Percentiles rank a stretch among this genome's conserved stretches.
Evolutionary conservation across 306 rosid genomes (phyloP).

Genomic region (Quercus parvula): DNA sequence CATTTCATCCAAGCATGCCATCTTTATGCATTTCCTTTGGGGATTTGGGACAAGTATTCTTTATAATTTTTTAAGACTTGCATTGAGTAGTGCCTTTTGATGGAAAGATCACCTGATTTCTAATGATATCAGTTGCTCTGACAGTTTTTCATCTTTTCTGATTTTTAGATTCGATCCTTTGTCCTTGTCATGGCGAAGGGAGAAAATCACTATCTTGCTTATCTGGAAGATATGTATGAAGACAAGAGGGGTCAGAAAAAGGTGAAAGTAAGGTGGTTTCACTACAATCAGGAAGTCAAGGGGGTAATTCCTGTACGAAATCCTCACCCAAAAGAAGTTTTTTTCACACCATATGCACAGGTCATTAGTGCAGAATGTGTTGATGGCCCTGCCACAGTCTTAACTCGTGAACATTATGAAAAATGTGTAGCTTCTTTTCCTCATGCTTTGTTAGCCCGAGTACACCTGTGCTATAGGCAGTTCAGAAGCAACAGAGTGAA

Average conservation of each 20-base stretch:
- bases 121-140: not conserved
- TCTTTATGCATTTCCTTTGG: not conserved
- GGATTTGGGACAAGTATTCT: not conserved
- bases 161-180: conserved; percentile 77
- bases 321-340: conserved; percentile 90
- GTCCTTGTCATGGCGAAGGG: conserved; percentile 98
- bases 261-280: conserved; percentile 99
- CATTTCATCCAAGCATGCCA: not conserved
- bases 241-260: conserved; percentile 91
- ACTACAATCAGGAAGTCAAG: conserved; percentile 89
- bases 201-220: conserved; percentile 82
- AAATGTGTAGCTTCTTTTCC: conserved; percentile 61
- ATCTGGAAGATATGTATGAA: conserved; percentile 96
- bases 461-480: conserved; percentile 85
- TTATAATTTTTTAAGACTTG: not conserved
- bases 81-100: not conserved
- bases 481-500: conserved; percentile 81
- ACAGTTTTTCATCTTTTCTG: conserved; percentile 23
- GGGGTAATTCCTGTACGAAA: conserved; percentile 65
- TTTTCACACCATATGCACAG: conserved; percentile 87
- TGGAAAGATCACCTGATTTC: not conserved
- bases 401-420: conserved; percentile 79
- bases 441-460: conserved; percentile 52
- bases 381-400: conserved; percentile 86
- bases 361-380: conserved; percentile 98